phyloP scores from a whole-genome alignment of 495 filamentous ascomycete species.

The Hyaloscypha hepaticicola region DNA sequence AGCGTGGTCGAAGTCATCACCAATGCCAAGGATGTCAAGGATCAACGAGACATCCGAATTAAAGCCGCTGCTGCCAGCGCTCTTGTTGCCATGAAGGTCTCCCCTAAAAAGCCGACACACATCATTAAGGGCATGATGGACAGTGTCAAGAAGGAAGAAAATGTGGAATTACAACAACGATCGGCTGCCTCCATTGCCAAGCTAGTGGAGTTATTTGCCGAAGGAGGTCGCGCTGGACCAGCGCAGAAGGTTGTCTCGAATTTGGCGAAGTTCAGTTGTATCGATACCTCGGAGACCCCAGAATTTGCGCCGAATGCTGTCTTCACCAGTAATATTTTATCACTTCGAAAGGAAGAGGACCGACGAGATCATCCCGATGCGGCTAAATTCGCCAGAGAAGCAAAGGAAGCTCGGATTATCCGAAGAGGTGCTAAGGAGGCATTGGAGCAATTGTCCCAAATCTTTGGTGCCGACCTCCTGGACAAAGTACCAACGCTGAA shows the following conservation, averaged over 20 bases:
- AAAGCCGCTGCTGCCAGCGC: slow-evolving; percentile 84
- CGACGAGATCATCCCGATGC: slow-evolving; percentile 88
- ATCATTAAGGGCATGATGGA: slow-evolving; percentile 98
- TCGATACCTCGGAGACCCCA: slow-evolving; percentile 95
- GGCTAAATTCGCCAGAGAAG: slow-evolving; percentile 81
- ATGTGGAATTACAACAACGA: slow-evolving; percentile 81
- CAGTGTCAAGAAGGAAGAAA: slow-evolving; percentile 93
- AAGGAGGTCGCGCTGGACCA: slow-evolving; percentile 69
- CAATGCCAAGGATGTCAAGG: slow-evolving; percentile 74
- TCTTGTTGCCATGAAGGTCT: slow-evolving; percentile 75
- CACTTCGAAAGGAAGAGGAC: slow-evolving; percentile 95
- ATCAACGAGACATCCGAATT: slow-evolving; percentile 81
- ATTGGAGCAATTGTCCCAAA: slow-evolving; percentile 78
- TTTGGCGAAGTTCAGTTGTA: slow-evolving; percentile 92
- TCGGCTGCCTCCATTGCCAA: slow-evolving; percentile 79
- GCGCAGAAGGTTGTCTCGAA: slow-evolving; percentile 94
- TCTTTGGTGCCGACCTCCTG: slow-evolving; percentile 75
- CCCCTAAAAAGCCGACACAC: slow-evolving; percentile 86
- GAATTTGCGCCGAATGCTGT: slow-evolving; percentile 80
- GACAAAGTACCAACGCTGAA: slow-evolving; percentile 77
- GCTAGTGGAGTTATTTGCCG: slow-evolving; percentile 83
- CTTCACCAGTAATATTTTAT: slow-evolving; percentile 77
- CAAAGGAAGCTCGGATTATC: slow-evolving; percentile 81
- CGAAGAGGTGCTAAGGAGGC: slow-evolving; percentile 92
- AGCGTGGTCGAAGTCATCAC: slow-evolving; percentile 69